These are phyloP conservation scores for Crithidia acanthocephali DNA, from an alignment of 208 protist species.

Conservation along the genomic window DNA sequence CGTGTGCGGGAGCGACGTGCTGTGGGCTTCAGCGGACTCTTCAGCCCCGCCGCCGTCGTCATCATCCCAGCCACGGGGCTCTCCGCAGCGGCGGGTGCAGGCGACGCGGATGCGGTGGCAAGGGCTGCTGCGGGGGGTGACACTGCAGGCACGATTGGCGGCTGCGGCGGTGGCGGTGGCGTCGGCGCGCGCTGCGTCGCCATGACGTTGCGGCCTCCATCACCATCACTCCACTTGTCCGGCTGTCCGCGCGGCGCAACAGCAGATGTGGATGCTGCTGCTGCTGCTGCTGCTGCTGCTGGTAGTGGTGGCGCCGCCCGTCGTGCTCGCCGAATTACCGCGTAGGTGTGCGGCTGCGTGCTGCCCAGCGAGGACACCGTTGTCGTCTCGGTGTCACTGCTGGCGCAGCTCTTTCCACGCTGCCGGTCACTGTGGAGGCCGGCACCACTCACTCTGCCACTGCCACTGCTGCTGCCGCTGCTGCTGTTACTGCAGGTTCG, in stretches of 20 bases:
- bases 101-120: neutral
- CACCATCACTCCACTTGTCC: no score
- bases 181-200: neutral
- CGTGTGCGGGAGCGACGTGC: neutral
- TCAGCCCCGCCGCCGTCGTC: neutral
- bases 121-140: neutral
- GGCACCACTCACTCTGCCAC: no score
- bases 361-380: neutral
- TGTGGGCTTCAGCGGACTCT: neutral
- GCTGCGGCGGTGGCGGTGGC: neutral
- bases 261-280: neutral
- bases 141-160: neutral
- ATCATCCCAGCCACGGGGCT: neutral
- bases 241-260: no score
- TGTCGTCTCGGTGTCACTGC: neutral
- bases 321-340: neutral
- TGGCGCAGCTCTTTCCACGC: no score
- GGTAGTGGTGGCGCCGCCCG: neutral
- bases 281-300: neutral
- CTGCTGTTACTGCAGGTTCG: neutral
- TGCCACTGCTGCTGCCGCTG: neutral
- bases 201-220: no score
- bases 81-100: neutral
- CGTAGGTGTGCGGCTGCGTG: constrained; percentile 1
- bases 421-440: no score